Base-by-base conservation (phyloP, 192 early-diverging fungal species). In the Backusella liffmaniae region DNA sequence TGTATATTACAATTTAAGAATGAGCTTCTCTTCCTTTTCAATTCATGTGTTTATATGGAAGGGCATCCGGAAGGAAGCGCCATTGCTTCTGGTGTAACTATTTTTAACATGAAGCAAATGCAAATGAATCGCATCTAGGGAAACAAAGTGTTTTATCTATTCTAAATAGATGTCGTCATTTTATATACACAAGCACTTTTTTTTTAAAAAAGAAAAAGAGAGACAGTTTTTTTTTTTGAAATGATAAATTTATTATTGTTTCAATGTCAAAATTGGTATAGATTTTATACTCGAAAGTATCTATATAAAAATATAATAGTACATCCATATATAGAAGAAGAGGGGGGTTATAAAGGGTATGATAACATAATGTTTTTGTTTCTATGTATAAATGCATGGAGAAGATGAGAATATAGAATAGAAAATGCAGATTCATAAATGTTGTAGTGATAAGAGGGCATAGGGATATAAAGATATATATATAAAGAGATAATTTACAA, bases 331-430 rank as follows among this genome's bases (percentile, higher is more conserved):
- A 62, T 29, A 62, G 56, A 62, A 62, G 46, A 49, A 62, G 46
- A 49, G 18, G 46, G 46, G 56, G 56, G 56, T 26, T 62, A 62
- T 26, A 62, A 13, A 13, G 56, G 56, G 56, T 62, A 62, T 62
- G 26, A 9, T 4, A 62, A 26, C 21, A 62, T 23, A 62, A 13
- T 23, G 21, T 23, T 62, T 62, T 23, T 29, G 56, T 62, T 62
- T 62, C 56, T 62, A 62, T 62, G 56, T 62, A 62, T 62, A 62
- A 62, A 62, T 62, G 56, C 56, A 62, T 62, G 56, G 29, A 49
- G 46, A 49, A 49, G 18, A 49, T 49, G 46, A 49, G 26, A 26
- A 62, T 29, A 62, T 23, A 62, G 3, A 62, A 62, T 4, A 62
- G 4, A 62, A 62, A 26, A 62, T 62, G 56, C 56, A 29, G 21